These are phyloP conservation scores for Dryadomyces quercus-mongolicae DNA, from an alignment of 2,329 filamentous ascomycete species.

Conservation along the genomic window DNA sequence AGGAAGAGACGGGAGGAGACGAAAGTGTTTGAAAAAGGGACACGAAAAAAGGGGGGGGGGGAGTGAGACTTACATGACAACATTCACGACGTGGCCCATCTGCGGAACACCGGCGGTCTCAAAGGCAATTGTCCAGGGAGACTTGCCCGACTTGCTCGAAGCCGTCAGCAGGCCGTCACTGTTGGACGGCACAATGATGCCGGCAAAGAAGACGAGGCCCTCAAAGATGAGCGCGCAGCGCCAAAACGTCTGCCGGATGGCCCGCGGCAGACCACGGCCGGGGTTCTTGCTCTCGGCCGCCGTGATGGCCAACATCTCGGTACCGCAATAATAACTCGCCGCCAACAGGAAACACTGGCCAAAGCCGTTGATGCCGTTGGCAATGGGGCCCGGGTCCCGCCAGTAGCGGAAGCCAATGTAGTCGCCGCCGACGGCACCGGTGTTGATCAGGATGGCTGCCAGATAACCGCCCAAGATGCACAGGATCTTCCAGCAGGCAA, in stretches of 20 bases:
- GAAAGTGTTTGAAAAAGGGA: too few species aligned
- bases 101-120: constrained; percentile 53
- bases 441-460: constrained; percentile 34
- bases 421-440: constrained; percentile 17
- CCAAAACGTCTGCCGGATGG: constrained; percentile 16
- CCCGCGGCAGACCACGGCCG: constrained; percentile 11
- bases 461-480: constrained; percentile 28
- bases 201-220: constrained; percentile 18
- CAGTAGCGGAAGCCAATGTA: constrained; percentile 10
- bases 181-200: constrained; percentile 16
- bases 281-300: constrained; percentile 13
- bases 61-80: constrained; percentile 42
- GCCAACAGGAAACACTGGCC: constrained; percentile 26
- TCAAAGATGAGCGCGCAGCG: constrained; percentile 26
- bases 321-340: constrained; percentile 14
- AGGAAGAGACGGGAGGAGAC: too few species aligned
- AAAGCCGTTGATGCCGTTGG: constrained; percentile 31
- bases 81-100: constrained; percentile 63
- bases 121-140: constrained; percentile 62
- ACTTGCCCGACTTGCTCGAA: constrained; percentile 23
- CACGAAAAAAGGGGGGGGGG: too few species aligned
- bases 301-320: constrained; percentile 12
- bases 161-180: constrained; percentile 21
- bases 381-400: constrained; percentile 40
- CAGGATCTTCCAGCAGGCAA: constrained; percentile 27